Evolutionary conservation across 202 grass and related monocot species (phyloP).

Genomic region (Eragrostis tef): DNA sequence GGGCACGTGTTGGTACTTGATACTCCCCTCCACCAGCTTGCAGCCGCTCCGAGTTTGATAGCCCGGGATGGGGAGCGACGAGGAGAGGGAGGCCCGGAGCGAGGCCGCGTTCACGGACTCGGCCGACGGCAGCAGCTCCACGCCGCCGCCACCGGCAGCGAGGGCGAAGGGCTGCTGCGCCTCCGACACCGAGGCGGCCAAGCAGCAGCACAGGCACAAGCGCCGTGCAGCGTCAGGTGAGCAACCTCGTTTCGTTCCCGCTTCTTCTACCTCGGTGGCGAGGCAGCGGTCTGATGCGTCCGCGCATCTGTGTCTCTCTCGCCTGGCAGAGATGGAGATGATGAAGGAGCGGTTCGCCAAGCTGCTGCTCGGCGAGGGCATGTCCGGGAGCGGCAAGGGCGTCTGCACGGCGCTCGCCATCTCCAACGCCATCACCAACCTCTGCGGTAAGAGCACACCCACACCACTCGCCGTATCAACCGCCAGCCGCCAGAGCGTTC

Average conservation of each 20-base stretch:
- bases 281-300: neutral
- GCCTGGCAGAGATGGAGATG: too few species aligned
- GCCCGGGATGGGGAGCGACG: conserved; percentile 50
- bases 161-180: conserved; percentile 28
- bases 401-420: conserved; percentile 90
- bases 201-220: conserved; percentile 48
- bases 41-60: conserved; percentile 3
- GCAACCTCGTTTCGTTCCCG: neutral
- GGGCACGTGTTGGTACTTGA: conserved; percentile 30
- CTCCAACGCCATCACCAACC: conserved; percentile 94
- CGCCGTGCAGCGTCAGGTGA: conserved; percentile 47
- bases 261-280: neutral
- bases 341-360: too few species aligned
- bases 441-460: conserved; percentile 70
- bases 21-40: neutral
- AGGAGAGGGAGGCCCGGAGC: conserved; percentile 34
- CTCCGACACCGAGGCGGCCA: conserved; percentile 37
- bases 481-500: too few species aligned
- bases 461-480: neutral
- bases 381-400: conserved; percentile 95
- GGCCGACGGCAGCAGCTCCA: conserved; percentile 56
- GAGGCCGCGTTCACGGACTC: conserved; percentile 62
- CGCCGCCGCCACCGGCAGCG: too few species aligned
- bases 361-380: conserved; percentile 95
- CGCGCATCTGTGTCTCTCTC: neutral